These are phyloP conservation scores for Delphinella strobiligena DNA, from an alignment of 2,329 filamentous ascomycete genomes.

Conservation along the genomic window DNA sequence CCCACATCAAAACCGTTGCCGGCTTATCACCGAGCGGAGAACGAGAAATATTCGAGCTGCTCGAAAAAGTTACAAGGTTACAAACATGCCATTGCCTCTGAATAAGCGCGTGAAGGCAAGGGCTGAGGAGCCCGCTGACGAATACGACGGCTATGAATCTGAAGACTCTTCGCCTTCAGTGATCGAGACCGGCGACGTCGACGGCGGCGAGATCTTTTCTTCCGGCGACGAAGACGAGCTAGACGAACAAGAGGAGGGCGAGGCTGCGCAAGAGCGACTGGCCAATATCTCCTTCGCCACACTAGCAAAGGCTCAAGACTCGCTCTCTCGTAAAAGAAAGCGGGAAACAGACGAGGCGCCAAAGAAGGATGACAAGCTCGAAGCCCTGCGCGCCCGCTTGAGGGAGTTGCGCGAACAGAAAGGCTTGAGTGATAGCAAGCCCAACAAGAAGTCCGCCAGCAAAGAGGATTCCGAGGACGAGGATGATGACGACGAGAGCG, in stretches of 20 bases:
- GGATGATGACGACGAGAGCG: slow-evolving; percentile 10
- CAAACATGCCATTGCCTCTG: slow-evolving; percentile 10
- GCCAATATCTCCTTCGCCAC: slow-evolving; percentile 72
- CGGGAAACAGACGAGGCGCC: slow-evolving; percentile 24
- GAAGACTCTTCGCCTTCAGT: slow-evolving; percentile 29
- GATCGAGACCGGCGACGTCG: slow-evolving; percentile 24
- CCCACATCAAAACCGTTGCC: too few relatives aligned
- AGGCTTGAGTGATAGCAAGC: slow-evolving; percentile 17
- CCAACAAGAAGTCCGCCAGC: slow-evolving; percentile 10
- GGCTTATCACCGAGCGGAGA: too few relatives aligned
- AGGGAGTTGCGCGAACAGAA: slow-evolving; percentile 31
- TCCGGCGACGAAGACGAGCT: slow-evolving; percentile 14
- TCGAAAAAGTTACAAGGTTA: background rate
- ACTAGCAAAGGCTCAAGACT: slow-evolving; percentile 74
- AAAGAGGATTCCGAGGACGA: slow-evolving; percentile 13
- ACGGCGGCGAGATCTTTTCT: slow-evolving; percentile 12
- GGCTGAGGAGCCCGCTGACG: slow-evolving; percentile 5
- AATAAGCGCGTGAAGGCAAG: slow-evolving; percentile 12
- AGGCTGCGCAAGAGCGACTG: slow-evolving; percentile 33
- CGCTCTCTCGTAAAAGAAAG: slow-evolving; percentile 39
- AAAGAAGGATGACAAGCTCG: slow-evolving; percentile 33
- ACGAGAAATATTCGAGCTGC: background rate
- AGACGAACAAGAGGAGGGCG: slow-evolving; percentile 24
- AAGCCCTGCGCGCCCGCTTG: slow-evolving; percentile 31
- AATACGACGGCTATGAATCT: slow-evolving; percentile 15